phyloP scores from a whole-genome alignment of 805 yeast genomes.

The Metschnikowia koreensis region DNA sequence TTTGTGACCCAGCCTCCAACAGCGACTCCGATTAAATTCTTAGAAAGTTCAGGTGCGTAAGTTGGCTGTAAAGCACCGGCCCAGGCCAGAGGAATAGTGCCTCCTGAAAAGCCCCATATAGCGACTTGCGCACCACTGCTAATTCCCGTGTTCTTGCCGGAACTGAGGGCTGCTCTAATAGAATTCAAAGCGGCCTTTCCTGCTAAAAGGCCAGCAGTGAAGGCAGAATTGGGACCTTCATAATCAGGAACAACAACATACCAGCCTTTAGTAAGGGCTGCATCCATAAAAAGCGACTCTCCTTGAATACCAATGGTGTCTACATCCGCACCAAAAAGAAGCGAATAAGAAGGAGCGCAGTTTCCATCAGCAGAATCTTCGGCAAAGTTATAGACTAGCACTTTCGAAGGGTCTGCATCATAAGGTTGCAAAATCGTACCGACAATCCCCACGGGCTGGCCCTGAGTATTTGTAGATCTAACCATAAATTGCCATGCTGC shows the following conservation, averaged over 20 bases:
- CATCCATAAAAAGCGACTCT: slow-evolving; percentile 16
- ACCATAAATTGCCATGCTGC: slow-evolving; percentile 25
- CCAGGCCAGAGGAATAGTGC: slow-evolving; percentile 38
- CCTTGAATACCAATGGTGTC: slow-evolving; percentile 18
- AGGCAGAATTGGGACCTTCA: slow-evolving; percentile 33
- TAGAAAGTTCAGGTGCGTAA: slow-evolving; percentile 33
- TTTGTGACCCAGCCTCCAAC: slow-evolving; percentile 38
- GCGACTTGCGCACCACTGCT: too few species aligned
- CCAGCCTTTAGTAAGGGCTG: slow-evolving; percentile 28
- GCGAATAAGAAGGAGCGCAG: slow-evolving; percentile 24
- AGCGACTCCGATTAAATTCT: slow-evolving; percentile 29
- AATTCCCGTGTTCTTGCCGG: too few species aligned
- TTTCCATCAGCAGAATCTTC: slow-evolving; percentile 22
- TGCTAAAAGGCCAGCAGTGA: slow-evolving; percentile 31
- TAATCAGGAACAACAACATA: slow-evolving; percentile 35
- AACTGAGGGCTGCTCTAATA: slow-evolving; percentile 30
- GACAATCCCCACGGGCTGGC: slow-evolving; percentile 21
- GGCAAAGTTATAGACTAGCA: slow-evolving; percentile 21
- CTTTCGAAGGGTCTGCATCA: slow-evolving; percentile 23
- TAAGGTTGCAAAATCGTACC: slow-evolving; percentile 25
- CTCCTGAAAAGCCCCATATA: slow-evolving; percentile 43
- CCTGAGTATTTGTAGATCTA: slow-evolving; percentile 22
- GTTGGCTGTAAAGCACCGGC: slow-evolving; percentile 35
- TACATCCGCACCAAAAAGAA: slow-evolving; percentile 15
- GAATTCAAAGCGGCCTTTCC: slow-evolving; percentile 33